Evolutionary conservation across 2,329 filamentous ascomycete genomes (phyloP).

Genomic region (Diaporthe sp.): DNA sequence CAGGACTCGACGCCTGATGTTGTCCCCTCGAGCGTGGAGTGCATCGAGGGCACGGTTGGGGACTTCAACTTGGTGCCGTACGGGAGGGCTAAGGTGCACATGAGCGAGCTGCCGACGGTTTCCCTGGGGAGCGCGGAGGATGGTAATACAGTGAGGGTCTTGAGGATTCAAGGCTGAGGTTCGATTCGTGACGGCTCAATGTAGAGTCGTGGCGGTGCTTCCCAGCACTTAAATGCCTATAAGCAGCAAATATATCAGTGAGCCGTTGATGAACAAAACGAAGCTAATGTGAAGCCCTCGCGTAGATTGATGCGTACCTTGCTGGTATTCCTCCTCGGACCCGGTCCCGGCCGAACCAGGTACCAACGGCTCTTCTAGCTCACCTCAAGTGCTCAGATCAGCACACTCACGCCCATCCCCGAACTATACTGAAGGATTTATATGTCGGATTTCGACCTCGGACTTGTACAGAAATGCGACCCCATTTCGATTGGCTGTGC

Average conservation of each 20-base stretch:
- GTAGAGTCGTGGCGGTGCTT: background rate
- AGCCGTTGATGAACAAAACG: background rate
- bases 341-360: background rate
- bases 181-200: background rate
- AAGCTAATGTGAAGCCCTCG: background rate
- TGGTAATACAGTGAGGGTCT: background rate
- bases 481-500: background rate
- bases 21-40: conserved; percentile 31
- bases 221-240: background rate
- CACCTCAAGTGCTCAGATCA: background rate
- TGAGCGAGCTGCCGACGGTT: conserved; percentile 38
- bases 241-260: background rate
- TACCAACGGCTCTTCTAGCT: background rate
- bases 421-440: no score
- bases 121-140: background rate
- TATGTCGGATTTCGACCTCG: background rate
- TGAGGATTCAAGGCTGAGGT: background rate
- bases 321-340: background rate
- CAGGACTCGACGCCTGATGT: conserved; percentile 34
- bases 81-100: conserved; percentile 41
- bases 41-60: conserved; percentile 15
- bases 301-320: no score
- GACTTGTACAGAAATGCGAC: background rate
- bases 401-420: background rate
- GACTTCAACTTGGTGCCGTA: conserved; percentile 39